These are phyloP conservation scores for Leccinum aurantiacum DNA, from an alignment of 768 basidiomycete genomes.

Conservation along the genomic window DNA sequence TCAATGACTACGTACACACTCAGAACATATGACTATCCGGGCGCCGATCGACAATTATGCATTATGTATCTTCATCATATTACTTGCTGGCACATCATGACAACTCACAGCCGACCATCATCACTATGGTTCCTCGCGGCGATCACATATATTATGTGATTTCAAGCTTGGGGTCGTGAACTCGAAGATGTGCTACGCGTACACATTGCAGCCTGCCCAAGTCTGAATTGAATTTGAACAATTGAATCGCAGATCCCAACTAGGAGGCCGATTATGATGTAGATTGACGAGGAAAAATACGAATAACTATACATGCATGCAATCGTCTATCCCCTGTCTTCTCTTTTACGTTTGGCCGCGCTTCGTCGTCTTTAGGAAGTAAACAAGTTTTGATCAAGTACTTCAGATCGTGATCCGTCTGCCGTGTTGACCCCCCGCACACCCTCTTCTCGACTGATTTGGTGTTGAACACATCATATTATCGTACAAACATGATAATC, in stretches of 20 bases:
- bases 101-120: background rate
- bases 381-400: background rate
- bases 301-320: background rate
- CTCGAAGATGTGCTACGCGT: background rate
- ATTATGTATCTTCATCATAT: no score
- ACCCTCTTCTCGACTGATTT: background rate
- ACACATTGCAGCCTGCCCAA: background rate
- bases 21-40: no score
- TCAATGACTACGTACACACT: no score
- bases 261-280: no score
- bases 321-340: no score
- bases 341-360: background rate
- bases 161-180: background rate
- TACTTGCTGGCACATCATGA: no score
- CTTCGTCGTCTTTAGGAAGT: background rate
- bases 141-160: background rate
- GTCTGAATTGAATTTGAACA: background rate
- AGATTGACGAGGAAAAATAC: background rate
- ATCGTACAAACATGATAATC: conserved; percentile 8
- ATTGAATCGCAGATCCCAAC: background rate
- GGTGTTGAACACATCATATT: background rate
- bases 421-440: background rate
- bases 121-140: background rate
- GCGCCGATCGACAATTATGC: no score
- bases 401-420: background rate